Conservation (phyloP, 2,329 filamentous ascomycete genomes). For the Claviceps sp. region DNA sequence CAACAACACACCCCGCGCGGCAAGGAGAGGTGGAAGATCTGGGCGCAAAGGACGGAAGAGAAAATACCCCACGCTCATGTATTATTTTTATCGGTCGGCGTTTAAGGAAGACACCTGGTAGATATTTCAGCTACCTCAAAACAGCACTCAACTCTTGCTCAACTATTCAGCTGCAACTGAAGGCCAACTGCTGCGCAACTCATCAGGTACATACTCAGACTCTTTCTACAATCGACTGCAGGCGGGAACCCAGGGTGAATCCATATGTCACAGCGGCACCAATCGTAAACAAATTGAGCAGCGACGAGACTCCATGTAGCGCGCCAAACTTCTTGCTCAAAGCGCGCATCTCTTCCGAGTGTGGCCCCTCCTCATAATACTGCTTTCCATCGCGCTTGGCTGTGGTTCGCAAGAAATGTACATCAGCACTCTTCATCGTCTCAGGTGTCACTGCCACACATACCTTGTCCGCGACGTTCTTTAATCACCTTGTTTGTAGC, state of each 20-base stretch:
- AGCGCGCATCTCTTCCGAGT: slow-evolving; percentile 70
- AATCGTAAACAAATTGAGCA: slow-evolving; percentile 63
- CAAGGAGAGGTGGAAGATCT: neutral
- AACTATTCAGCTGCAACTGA: too few species aligned
- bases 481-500: slow-evolving; percentile 62
- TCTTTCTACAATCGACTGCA: slow-evolving; percentile 29
- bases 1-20: neutral
- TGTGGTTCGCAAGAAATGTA: slow-evolving; percentile 13
- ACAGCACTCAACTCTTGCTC: too few species aligned
- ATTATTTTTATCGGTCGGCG: neutral
- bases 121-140: neutral
- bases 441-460: neutral
- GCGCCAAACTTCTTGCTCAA: slow-evolving; percentile 68
- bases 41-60: too few species aligned
- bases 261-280: slow-evolving; percentile 65
- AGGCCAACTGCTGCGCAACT: too few species aligned
- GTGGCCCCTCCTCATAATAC: slow-evolving; percentile 63
- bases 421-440: slow-evolving; percentile 7
- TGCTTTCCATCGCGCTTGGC: slow-evolving; percentile 85
- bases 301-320: slow-evolving; percentile 68
- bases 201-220: neutral
- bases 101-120: neutral
- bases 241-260: slow-evolving; percentile 51
- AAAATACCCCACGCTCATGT: neutral
- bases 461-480: slow-evolving; percentile 67